phyloP scores from a whole-genome alignment of 2,329 filamentous ascomycete species.

The Neoarthrinium moseri region DNA sequence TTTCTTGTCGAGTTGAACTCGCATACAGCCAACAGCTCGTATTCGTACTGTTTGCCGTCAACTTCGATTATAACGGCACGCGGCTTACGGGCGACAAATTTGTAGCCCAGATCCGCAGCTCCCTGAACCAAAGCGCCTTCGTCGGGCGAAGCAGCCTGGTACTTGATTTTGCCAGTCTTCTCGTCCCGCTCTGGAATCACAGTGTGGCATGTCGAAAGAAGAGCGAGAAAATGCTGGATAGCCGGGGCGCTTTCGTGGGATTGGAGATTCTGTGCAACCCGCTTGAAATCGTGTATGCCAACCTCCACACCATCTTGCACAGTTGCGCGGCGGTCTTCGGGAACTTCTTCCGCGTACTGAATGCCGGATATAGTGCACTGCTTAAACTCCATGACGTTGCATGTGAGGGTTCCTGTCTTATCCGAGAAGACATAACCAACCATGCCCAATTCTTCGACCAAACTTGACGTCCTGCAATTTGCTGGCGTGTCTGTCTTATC shows the following conservation, averaged over 20 bases:
- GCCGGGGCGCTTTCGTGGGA: slow-evolving; percentile 49
- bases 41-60: slow-evolving; percentile 71
- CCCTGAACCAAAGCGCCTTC: slow-evolving; percentile 96
- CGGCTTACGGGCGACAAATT: slow-evolving; percentile 87
- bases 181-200: slow-evolving; percentile 90
- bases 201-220: slow-evolving; percentile 90
- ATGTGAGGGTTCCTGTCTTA: slow-evolving; percentile 96
- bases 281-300: slow-evolving; percentile 82
- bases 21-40: slow-evolving; percentile 92
- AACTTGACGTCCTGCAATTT: slow-evolving; percentile 90
- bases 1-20: slow-evolving; percentile 99
- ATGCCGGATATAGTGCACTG: slow-evolving; percentile 91
- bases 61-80: slow-evolving; percentile 81
- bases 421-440: slow-evolving; percentile 99
- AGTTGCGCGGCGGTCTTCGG: slow-evolving; percentile 83
- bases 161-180: slow-evolving; percentile 81
- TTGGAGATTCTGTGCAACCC: slow-evolving; percentile 67
- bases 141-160: slow-evolving; percentile 95
- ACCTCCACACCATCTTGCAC: slow-evolving; percentile 74
- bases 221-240: slow-evolving; percentile 78
- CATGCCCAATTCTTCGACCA: slow-evolving; percentile 96
- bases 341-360: slow-evolving; percentile 88
- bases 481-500: slow-evolving; percentile 93
- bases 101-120: slow-evolving; percentile 81
- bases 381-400: slow-evolving; percentile 98